phyloP scores from a whole-genome alignment of 2,329 filamentous ascomycete species.

The Penicillium aurantiogriseum region DNA sequence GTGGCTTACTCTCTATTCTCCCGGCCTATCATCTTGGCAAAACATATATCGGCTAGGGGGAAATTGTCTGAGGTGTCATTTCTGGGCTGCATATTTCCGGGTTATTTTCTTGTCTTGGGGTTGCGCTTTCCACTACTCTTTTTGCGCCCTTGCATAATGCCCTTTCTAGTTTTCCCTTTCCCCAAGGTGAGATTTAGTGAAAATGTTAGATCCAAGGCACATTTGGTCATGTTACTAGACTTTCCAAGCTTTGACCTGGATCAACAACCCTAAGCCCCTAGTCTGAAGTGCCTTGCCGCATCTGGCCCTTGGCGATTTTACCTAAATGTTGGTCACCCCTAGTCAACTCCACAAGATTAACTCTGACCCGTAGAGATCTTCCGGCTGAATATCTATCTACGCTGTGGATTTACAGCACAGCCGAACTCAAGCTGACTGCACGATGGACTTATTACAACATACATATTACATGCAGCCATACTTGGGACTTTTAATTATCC shows the following conservation, averaged over 20 bases:
- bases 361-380: neutral
- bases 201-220: neutral
- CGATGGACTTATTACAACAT: neutral
- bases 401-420: neutral
- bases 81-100: neutral
- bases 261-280: neutral
- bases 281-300: slow-evolving; percentile 1
- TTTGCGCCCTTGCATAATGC: slow-evolving; percentile 1
- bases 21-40: neutral
- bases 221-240: neutral
- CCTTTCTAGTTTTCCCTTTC: neutral
- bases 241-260: neutral
- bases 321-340: neutral
- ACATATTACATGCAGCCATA: neutral
- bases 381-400: neutral
- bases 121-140: neutral
- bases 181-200: too few relatives aligned
- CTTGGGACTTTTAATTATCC: neutral
- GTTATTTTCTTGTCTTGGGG: neutral
- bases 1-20: neutral
- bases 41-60: neutral
- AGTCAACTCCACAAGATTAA: neutral
- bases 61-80: neutral
- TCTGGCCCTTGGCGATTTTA: slow-evolving; percentile 1
- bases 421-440: neutral